Conservation (phyloP, 1,284 basidiomycete species). For the Athelia sp. region DNA sequence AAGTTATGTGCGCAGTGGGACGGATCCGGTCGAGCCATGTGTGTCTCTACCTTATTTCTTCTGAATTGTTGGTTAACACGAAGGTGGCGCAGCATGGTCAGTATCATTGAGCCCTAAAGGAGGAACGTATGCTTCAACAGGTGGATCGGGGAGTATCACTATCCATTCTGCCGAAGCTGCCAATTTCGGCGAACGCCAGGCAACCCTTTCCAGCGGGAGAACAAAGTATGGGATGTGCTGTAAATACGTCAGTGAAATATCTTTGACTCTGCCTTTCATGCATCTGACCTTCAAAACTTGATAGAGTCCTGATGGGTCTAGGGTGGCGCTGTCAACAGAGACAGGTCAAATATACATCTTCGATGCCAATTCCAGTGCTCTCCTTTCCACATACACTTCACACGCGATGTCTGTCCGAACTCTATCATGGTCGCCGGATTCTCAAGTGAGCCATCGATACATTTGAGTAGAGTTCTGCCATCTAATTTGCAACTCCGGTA, state of each 20-base stretch:
- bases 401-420: conserved; percentile 85
- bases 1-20: conserved; percentile 56
- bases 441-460: conserved; percentile 35
- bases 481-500: conserved; percentile 1
- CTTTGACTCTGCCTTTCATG: neutral
- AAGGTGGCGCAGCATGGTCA: conserved; percentile 71
- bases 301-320: conserved; percentile 81
- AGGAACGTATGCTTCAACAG: conserved; percentile 74
- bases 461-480: neutral
- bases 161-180: conserved; percentile 58
- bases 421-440: conserved; percentile 80
- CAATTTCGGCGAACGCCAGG: conserved; percentile 57
- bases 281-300: neutral
- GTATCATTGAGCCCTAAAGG: conserved; percentile 73
- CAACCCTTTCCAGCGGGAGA: conserved; percentile 61
- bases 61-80: conserved; percentile 9
- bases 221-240: conserved; percentile 81
- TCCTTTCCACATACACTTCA: conserved; percentile 70
- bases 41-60: conserved; percentile 24
- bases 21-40: conserved; percentile 65
- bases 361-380: conserved; percentile 61
- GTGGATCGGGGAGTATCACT: conserved; percentile 66
- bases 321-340: conserved; percentile 75
- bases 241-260: conserved; percentile 56
- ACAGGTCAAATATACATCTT: conserved; percentile 79